phyloP scores from a whole-genome alignment of 139 green algal species.

The Chlorella sorokiniana region DNA sequence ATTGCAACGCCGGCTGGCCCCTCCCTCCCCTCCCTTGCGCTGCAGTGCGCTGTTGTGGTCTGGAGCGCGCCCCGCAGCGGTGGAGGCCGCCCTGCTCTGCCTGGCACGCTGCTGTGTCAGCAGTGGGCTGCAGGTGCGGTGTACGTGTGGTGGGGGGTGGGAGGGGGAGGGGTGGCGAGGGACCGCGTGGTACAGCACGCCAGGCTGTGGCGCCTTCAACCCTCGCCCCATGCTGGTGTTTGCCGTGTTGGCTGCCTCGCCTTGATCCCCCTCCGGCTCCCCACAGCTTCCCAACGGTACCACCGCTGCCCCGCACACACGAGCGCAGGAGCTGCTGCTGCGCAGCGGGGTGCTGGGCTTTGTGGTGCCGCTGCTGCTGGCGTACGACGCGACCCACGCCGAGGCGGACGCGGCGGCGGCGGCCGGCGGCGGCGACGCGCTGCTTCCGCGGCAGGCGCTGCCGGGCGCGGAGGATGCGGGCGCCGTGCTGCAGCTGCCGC shows the following conservation, averaged over 20 bases:
- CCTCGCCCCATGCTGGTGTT: too few relatives aligned
- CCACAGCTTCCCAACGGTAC: not conserved
- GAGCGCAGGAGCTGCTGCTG: conserved; percentile 60
- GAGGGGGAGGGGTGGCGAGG: too few relatives aligned
- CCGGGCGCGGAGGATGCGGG: not conserved
- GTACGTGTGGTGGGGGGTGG: too few relatives aligned
- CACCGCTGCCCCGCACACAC: not conserved
- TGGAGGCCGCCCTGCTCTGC: conserved; percentile 78
- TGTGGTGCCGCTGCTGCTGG: conserved; percentile 80
- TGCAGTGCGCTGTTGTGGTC: conserved; percentile 56
- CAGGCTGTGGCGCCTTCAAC: too few relatives aligned
- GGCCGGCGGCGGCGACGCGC: not conserved
- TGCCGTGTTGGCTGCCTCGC: too few relatives aligned
- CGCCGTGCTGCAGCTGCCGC: conserved; percentile 22
- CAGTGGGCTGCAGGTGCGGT: not conserved
- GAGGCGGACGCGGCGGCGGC: conserved; percentile 30
- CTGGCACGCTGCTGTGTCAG: conserved; percentile 31
- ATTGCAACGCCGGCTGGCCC: not conserved
- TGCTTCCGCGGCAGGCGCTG: not conserved
- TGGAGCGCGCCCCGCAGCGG: conserved; percentile 66
- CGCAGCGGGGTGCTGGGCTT: conserved; percentile 59
- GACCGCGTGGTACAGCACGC: too few relatives aligned
- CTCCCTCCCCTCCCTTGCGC: conserved; percentile 16
- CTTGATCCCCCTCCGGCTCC: too few relatives aligned
- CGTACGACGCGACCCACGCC: conserved; percentile 76